Percentiles rank a stretch among this genome's conserved stretches.
Conservation (phyloP, 2,329 filamentous ascomycete genomes). For the Epichloe scottii region DNA sequence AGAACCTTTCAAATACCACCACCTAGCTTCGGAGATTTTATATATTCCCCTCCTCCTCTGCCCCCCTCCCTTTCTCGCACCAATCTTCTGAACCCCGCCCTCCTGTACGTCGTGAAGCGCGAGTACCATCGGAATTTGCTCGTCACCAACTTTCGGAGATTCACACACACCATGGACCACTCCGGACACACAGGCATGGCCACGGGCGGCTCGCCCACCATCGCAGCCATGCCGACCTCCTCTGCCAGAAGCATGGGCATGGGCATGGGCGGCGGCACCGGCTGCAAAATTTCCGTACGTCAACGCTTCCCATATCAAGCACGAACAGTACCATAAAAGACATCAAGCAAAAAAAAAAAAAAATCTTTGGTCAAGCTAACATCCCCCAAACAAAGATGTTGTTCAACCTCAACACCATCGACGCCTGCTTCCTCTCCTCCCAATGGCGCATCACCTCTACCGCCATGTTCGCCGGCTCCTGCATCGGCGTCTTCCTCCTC, state of each 20-base stretch:
- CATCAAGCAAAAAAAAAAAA: not conserved
- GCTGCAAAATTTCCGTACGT: constrained; percentile 28
- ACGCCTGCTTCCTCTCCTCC: constrained; percentile 55
- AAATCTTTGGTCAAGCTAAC: not conserved
- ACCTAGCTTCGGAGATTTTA: not conserved
- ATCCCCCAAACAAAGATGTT: constrained; percentile 44
- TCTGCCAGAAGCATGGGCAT: constrained; percentile 7
- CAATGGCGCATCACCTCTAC: constrained; percentile 58
- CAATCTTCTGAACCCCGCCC: not conserved
- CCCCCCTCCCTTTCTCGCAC: not conserved
- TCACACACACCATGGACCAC: constrained; percentile 6
- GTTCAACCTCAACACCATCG: constrained; percentile 67
- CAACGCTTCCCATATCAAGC: not conserved
- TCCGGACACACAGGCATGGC: constrained; percentile 9
- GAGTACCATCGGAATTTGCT: not conserved
- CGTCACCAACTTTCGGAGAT: no score
- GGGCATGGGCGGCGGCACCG: constrained; percentile 14
- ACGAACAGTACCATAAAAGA: no score
- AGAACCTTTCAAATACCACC: not conserved
- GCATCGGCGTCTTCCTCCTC: constrained; percentile 65
- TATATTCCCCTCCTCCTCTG: not conserved
- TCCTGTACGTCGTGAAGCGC: not conserved
- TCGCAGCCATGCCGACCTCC: constrained; percentile 7
- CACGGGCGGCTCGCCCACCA: not conserved
- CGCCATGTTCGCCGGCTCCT: constrained; percentile 67